These are phyloP conservation scores for Ogataea paraovalis DNA, from an alignment of 805 yeast species.

Conservation along the genomic window DNA sequence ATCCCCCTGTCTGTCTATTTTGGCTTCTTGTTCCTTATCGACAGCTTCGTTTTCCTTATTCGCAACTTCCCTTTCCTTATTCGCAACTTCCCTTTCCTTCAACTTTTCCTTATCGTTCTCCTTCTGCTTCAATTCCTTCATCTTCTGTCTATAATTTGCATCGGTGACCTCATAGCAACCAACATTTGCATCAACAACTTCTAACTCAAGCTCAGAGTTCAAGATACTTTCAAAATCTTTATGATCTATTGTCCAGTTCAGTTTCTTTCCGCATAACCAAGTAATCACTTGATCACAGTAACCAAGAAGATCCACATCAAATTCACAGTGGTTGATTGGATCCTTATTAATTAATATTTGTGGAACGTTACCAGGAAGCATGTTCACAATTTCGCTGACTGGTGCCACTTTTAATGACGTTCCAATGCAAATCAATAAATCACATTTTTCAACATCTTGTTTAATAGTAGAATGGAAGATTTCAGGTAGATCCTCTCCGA, in stretches of 20 bases:
- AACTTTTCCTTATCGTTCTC: too few relatives aligned
- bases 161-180: conserved; percentile 36
- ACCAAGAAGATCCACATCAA: conserved; percentile 75
- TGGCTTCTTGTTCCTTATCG: conserved; percentile 3
- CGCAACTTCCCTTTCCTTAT: too few relatives aligned
- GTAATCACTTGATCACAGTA: conserved; percentile 80
- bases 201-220: conserved; percentile 29
- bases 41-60: too few relatives aligned
- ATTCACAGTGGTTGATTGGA: conserved; percentile 68
- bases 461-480: conserved; percentile 56
- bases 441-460: conserved; percentile 65
- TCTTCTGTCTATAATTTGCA: conserved; percentile 22
- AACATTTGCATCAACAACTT: conserved; percentile 24
- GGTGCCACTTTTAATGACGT: conserved; percentile 92
- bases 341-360: conserved; percentile 78
- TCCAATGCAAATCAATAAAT: conserved; percentile 78
- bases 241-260: conserved; percentile 62
- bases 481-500: conserved; percentile 79
- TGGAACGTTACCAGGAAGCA: conserved; percentile 68
- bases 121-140: not conserved
- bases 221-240: conserved; percentile 39
- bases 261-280: conserved; percentile 46
- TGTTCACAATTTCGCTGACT: conserved; percentile 80
- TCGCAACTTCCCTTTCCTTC: conserved; percentile 2
- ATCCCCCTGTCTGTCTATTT: not conserved